Percentiles rank a stretch among this genome's conserved stretches.
Conservation (phyloP, 2,329 filamentous ascomycete species). For the Dothidotthia symphoricarpi region DNA sequence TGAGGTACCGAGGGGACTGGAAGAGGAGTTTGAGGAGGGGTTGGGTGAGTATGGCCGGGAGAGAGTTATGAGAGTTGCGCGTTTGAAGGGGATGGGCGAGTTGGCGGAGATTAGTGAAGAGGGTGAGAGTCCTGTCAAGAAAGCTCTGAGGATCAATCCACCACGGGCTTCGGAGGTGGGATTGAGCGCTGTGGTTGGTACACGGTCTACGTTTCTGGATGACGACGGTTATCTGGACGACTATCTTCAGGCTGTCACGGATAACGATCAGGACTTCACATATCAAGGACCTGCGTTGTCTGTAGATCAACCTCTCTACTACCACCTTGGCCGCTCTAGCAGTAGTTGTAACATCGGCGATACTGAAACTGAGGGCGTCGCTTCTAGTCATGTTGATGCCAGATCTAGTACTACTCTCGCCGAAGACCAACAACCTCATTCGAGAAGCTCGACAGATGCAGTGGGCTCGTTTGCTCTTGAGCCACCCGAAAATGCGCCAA, state of each 20-base stretch:
- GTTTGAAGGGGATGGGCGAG: not conserved
- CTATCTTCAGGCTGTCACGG: not conserved
- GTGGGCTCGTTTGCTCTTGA: not conserved
- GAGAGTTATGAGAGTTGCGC: not conserved
- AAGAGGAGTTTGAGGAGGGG: constrained; percentile 6
- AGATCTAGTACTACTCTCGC: constrained; percentile 1
- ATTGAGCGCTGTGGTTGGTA: not conserved
- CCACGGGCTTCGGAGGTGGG: not conserved
- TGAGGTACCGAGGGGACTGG: constrained; percentile 5
- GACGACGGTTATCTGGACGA: not conserved
- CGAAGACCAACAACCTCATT: not conserved
- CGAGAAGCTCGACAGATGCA: not conserved
- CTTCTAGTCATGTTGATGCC: not conserved
- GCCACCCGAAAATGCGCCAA: no score
- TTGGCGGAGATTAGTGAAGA: constrained; percentile 4
- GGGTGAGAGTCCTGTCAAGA: constrained; percentile 1
- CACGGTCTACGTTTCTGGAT: not conserved
- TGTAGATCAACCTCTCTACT: no score
- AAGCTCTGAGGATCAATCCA: not conserved
- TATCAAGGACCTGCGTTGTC: no score
- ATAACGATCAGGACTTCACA: not conserved
- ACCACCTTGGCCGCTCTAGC: not conserved
- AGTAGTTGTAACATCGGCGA: not conserved
- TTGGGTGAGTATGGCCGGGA: constrained; percentile 10
- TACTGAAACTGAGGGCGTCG: not conserved